These are phyloP conservation scores for Diaporthe sp. DNA, from an alignment of 2,329 filamentous ascomycete species.

Conservation along the genomic window DNA sequence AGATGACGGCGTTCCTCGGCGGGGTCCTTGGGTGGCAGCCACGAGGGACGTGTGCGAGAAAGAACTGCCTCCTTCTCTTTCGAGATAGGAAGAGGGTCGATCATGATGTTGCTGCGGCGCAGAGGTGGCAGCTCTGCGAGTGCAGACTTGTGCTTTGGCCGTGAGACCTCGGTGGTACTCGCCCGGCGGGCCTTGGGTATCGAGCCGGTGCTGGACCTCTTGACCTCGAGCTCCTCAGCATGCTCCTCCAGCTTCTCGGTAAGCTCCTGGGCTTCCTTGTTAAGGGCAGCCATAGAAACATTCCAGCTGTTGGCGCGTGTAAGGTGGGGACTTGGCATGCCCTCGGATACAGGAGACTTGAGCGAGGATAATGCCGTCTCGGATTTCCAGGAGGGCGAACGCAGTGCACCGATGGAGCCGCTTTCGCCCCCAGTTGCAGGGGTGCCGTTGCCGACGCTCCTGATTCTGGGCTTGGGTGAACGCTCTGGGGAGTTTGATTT, in stretches of 20 bases:
- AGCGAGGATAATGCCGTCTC: slow-evolving; percentile 51
- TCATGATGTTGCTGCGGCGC: slow-evolving; percentile 81
- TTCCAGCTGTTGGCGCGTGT: slow-evolving; percentile 80
- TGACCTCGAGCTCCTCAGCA: slow-evolving; percentile 70
- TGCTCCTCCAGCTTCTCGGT: slow-evolving; percentile 86
- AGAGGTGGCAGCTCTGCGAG: slow-evolving; percentile 76
- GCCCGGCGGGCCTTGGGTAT: slow-evolving; percentile 48
- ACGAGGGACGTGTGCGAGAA: slow-evolving; percentile 82
- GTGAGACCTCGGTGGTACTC: slow-evolving; percentile 52
- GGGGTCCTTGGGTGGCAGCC: slow-evolving; percentile 88
- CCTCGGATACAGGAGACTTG: slow-evolving; percentile 41
- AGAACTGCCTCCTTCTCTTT: slow-evolving; percentile 89
- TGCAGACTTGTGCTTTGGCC: slow-evolving; percentile 71
- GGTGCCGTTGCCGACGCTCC: slow-evolving; percentile 72
- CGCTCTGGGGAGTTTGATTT: slow-evolving; percentile 65
- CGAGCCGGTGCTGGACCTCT: slow-evolving; percentile 51
- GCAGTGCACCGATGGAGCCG: slow-evolving; percentile 58
- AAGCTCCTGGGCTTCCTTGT: slow-evolving; percentile 76
- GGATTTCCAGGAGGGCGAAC: slow-evolving; percentile 65
- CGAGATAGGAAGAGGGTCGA: slow-evolving; percentile 84
- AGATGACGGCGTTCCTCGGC: slow-evolving; percentile 92
- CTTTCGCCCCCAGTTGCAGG: slow-evolving; percentile 68
- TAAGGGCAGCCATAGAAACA: slow-evolving; percentile 74
- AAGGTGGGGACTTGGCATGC: slow-evolving; percentile 56
- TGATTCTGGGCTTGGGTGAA: slow-evolving; percentile 55